phyloP scores from a whole-genome alignment of 345 rosid genomes.

The Eucalyptus sp. region DNA sequence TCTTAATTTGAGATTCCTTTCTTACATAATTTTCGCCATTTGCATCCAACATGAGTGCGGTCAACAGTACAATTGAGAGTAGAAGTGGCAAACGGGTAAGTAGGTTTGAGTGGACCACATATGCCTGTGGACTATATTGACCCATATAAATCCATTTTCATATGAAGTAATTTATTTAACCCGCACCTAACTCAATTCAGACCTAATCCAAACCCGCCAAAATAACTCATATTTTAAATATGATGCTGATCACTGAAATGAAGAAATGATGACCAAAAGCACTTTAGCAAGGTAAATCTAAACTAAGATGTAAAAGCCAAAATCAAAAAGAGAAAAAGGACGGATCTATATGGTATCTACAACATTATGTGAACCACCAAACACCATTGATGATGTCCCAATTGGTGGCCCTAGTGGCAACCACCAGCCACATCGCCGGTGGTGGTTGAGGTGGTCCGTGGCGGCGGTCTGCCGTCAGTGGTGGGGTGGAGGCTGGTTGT shows the following conservation, averaged over 20 bases:
- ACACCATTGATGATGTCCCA: background rate
- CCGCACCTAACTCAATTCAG: fast-evolving
- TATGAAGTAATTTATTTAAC: background rate
- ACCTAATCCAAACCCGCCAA: background rate
- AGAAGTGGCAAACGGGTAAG: background rate
- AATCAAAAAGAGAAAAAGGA: background rate
- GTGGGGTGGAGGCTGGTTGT: background rate
- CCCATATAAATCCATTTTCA: background rate
- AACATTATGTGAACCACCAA: background rate
- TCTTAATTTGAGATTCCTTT: background rate
- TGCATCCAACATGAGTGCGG: background rate
- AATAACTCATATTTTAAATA: background rate
- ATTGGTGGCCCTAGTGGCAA: background rate
- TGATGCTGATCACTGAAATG: background rate
- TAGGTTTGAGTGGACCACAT: background rate
- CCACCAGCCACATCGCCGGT: background rate
- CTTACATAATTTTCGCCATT: background rate
- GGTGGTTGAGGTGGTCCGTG: background rate
- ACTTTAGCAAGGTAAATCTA: too few relatives aligned
- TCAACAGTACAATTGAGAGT: background rate
- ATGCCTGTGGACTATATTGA: background rate
- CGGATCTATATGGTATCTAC: background rate
- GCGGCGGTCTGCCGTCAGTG: background rate
- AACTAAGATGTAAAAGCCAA: background rate
- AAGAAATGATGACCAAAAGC: too few relatives aligned